These are phyloP conservation scores for Elaeis oleifera DNA, from an alignment of 202 grass and related monocot genomes.

Conservation along the genomic window DNA sequence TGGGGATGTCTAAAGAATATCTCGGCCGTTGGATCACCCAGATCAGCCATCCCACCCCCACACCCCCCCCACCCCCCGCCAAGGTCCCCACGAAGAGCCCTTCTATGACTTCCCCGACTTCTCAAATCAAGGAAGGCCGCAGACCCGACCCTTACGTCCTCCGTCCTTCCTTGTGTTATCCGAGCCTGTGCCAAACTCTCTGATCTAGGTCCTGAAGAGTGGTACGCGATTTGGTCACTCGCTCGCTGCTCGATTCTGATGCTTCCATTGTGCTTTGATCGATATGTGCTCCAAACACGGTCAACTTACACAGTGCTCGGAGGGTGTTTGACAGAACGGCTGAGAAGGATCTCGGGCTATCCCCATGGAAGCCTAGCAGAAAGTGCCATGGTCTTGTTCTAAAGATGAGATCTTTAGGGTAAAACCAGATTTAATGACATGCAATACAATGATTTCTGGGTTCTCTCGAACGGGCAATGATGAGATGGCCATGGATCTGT, in stretches of 20 bases:
- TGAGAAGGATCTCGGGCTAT: constrained; percentile 11
- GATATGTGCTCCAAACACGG: constrained; percentile 19
- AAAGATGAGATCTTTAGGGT: constrained; percentile 12
- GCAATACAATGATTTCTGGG: constrained; percentile 16
- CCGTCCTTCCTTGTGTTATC: constrained; percentile 12
- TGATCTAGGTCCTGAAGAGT: neutral
- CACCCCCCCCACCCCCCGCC: too few species aligned
- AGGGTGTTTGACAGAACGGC: constrained; percentile 14
- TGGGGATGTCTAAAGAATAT: constrained; percentile 1
- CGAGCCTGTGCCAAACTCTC: constrained; percentile 13
- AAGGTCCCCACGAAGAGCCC: constrained; percentile 2
- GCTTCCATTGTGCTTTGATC: constrained; percentile 19
- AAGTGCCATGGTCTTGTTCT: constrained; percentile 4
- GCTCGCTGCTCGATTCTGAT: neutral
- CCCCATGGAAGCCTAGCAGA: neutral
- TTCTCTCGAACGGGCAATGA: constrained; percentile 11
- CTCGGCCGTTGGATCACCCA: constrained; percentile 9
- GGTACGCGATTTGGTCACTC: neutral
- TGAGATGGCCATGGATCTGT: constrained; percentile 6
- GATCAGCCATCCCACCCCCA: constrained; percentile 4
- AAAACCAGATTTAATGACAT: constrained; percentile 10
- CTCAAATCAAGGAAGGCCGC: neutral
- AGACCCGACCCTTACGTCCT: constrained; percentile 9
- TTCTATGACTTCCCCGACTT: constrained; percentile 11
- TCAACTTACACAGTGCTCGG: neutral